phyloP scores from a whole-genome alignment of 2,329 filamentous ascomycete genomes.

The Stemphylium beticola region DNA sequence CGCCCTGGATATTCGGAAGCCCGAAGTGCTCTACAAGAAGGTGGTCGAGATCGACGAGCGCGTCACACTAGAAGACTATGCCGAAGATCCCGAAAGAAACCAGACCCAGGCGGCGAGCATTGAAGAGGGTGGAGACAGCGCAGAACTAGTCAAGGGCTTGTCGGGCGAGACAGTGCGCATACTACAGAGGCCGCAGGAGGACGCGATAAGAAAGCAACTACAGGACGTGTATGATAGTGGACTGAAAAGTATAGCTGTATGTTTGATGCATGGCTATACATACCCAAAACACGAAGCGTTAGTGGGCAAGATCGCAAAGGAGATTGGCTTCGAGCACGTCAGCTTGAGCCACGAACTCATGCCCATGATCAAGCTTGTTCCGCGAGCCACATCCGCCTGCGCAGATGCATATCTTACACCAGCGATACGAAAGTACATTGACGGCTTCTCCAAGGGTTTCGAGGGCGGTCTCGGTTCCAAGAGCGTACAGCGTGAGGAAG shows the following conservation, averaged over 20 bases:
- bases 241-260: constrained; percentile 84
- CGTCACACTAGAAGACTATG: constrained; percentile 90
- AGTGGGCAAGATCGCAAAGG: constrained; percentile 75
- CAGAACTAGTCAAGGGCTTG: constrained; percentile 70
- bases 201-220: constrained; percentile 64
- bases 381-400: constrained; percentile 76
- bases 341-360: constrained; percentile 81
- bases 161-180: constrained; percentile 78
- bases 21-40: constrained; percentile 82
- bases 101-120: constrained; percentile 63
- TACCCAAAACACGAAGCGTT: constrained; percentile 85
- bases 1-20: constrained; percentile 84
- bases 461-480: constrained; percentile 78
- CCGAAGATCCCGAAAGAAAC: constrained; percentile 77
- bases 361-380: constrained; percentile 87
- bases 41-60: constrained; percentile 92
- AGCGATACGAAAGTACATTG: constrained; percentile 77
- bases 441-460: constrained; percentile 80
- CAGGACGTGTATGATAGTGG: constrained; percentile 72
- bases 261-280: constrained; percentile 90
- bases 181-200: constrained; percentile 65
- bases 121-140: constrained; percentile 52
- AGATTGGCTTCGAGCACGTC: constrained; percentile 84
- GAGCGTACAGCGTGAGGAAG: constrained; percentile 71
- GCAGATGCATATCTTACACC: constrained; percentile 83